These are phyloP conservation scores for Physcomitrellopsis africana DNA, from an alignment of 225 moss, liverwort and hornwort species.

Conservation along the genomic window DNA sequence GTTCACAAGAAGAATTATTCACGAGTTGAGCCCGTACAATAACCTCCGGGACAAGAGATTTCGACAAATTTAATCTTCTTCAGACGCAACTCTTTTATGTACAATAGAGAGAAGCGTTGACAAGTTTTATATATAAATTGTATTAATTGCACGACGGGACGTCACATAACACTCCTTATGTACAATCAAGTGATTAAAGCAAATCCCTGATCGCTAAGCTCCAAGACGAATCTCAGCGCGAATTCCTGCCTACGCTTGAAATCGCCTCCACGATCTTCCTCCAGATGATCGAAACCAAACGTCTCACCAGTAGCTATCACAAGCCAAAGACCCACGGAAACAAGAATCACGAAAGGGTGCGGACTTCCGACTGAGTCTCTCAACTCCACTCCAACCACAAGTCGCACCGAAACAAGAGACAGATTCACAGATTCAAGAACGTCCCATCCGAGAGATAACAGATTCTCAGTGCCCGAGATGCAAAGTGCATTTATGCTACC, in stretches of 20 bases:
- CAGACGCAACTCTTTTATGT: slow-evolving; percentile 24
- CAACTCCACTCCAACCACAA: not conserved
- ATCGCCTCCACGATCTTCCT: not conserved
- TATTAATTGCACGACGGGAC: not conserved
- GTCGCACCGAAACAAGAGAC: slow-evolving; percentile 9
- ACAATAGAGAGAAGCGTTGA: slow-evolving; percentile 1
- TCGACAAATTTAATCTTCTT: slow-evolving; percentile 45
- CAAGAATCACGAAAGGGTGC: not conserved
- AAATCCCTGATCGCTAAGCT: slow-evolving; percentile 26
- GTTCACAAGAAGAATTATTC: slow-evolving; percentile 1
- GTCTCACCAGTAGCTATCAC: slow-evolving; percentile 1
- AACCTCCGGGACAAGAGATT: slow-evolving; percentile 34
- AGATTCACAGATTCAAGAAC: not conserved
- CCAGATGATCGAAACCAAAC: slow-evolving; percentile 11
- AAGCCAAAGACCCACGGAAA: slow-evolving; percentile 18
- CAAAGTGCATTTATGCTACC: slow-evolving; percentile 16
- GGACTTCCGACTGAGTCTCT: not conserved
- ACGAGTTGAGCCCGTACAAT: slow-evolving; percentile 4
- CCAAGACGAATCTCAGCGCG: slow-evolving; percentile 1
- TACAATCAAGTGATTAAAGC: slow-evolving; percentile 16
- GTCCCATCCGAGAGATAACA: not conserved
- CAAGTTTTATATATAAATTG: slow-evolving; percentile 22
- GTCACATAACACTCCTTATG: slow-evolving; percentile 17
- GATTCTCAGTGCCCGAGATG: not conserved
- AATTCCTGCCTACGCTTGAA: not conserved